Base-by-base conservation (phyloP, 176 grass and related monocot species). In the Chrysopogon serrulatus region DNA sequence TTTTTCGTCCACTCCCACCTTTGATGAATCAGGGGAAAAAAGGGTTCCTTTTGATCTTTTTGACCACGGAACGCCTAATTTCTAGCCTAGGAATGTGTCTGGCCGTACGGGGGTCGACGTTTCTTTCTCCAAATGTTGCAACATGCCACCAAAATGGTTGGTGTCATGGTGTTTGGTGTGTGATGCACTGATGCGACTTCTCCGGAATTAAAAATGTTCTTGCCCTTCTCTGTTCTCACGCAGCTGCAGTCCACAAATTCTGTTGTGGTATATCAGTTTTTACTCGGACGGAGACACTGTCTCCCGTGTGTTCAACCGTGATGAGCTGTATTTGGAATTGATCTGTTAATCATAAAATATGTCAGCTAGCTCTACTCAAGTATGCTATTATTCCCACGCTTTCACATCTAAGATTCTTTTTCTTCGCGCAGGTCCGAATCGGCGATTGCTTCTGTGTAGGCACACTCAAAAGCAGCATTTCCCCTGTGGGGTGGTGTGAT, bases 331-430 rank as follows among this genome's bases (percentile, higher is more conserved):
- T 39, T 4, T 54, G 42, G 28, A 72, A 77, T 35, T 32, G 6
- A 63, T 51, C 44, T 81, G 26, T 33, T 35, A 19, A 57, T 68
- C 14, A 21, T 73, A 72, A 24, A 43, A 57, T 89, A 6, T 81
- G 27, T 24, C 28, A n/a, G 19, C 31, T 83, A 39, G 10, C 23
- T 60, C 48, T 42, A 68, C 18, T 56, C 56, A n/a, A n/a, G n/a
- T 59, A 11, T 17, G 68, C 39, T 33, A 73, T 71, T 61, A 57
- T 74, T 51, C 51, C 4, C 82, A 85, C 71, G 77, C 63, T 63
- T 83, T 34, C 88, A 87, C 73, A 87, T 26, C 56, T 57, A 59
- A 74, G 30, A 42, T 87, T 80, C 61, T 84, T 69, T n/a, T 70
- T 62, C 57, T 66, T 68, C n/a, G 28, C 7, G 76, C 89, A 91